These are phyloP conservation scores for Nicotiana sylvestris DNA, from an alignment of 257 asterid genomes.

Conservation along the genomic window DNA sequence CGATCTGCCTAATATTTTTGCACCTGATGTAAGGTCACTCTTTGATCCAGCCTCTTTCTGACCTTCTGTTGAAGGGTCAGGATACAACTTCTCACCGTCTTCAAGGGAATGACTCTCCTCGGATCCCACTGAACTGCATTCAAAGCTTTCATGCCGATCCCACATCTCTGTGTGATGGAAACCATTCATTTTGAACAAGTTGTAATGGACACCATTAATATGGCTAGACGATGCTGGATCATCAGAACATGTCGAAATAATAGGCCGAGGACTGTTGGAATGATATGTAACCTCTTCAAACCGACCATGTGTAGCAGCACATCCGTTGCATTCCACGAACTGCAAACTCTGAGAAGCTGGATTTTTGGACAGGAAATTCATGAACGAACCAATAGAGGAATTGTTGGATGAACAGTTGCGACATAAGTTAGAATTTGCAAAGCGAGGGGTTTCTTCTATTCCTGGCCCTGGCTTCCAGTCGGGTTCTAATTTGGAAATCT, in stretches of 20 bases:
- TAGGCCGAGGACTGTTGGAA: slow-evolving; percentile 25
- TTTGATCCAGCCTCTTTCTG: slow-evolving; percentile 11
- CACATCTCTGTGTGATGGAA: slow-evolving; percentile 27
- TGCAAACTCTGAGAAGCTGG: slow-evolving; percentile 24
- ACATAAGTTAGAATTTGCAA: slow-evolving; percentile 28
- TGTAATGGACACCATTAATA: slow-evolving; percentile 22
- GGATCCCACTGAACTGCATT: slow-evolving; percentile 35
- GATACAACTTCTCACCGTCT: slow-evolving; percentile 23
- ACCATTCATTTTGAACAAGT: slow-evolving; percentile 14
- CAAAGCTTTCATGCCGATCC: slow-evolving; percentile 37
- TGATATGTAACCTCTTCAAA: slow-evolving; percentile 45
- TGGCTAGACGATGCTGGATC: slow-evolving; percentile 22
- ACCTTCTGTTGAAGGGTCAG: slow-evolving; percentile 12
- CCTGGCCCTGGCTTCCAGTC: slow-evolving; percentile 45
- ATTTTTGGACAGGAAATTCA: slow-evolving; percentile 25
- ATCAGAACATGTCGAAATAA: slow-evolving; percentile 13
- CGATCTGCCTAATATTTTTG: slow-evolving; percentile 15
- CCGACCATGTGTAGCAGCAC: slow-evolving; percentile 50
- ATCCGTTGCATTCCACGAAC: slow-evolving; percentile 33
- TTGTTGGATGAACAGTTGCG: slow-evolving; percentile 36
- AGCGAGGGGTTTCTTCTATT: slow-evolving; percentile 30
- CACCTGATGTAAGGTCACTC: not conserved
- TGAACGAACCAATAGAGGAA: slow-evolving; percentile 39
- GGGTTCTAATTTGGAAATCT: slow-evolving; percentile 43
- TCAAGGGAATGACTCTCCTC: slow-evolving; percentile 29